A percentile compares a stretch with the other conserved stretches of the same genome.
Evolutionary conservation across 306 rosid genomes (phyloP).

Genomic region (Vigna mungo): DNA sequence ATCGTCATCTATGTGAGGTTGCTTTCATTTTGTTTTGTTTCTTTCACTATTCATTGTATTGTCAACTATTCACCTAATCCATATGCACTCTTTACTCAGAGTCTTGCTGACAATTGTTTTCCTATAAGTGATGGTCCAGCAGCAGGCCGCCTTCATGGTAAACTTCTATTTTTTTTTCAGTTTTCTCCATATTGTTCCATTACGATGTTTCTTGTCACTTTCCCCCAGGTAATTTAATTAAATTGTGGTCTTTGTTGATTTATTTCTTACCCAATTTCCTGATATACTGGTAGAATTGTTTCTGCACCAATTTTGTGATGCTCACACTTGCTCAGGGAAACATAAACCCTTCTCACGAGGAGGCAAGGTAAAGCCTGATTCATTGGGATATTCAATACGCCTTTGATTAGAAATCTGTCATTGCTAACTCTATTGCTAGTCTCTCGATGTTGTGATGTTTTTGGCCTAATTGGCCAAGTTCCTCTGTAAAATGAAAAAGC

Average conservation of each 20-base stretch:
- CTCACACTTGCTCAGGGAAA: conserved; percentile 87
- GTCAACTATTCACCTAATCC: conserved; percentile 35
- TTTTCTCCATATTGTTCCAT: conserved; percentile 6
- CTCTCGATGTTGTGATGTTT: conserved; percentile 33
- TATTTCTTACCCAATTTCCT: conserved; percentile 44
- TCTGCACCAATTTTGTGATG: conserved; percentile 92
- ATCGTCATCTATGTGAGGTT: conserved; percentile 93
- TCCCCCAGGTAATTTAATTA: neutral
- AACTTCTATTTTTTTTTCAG: conserved; percentile 28
- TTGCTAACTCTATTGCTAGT: conserved; percentile 29
- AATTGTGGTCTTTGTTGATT: conserved; percentile 17
- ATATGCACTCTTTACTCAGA: conserved; percentile 53
- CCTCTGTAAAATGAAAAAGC: neutral
- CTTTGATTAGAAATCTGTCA: conserved; percentile 14
- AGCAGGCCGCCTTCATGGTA: conserved; percentile 87
- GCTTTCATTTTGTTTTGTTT: conserved; percentile 44
- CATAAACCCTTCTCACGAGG: conserved; percentile 85
- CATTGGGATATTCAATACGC: conserved; percentile 13
- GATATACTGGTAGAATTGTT: conserved; percentile 69
- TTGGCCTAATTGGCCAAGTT: conserved; percentile 35
- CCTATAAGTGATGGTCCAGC: conserved; percentile 72
- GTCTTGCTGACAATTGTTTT: conserved; percentile 84
- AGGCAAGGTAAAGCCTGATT: conserved; percentile 69
- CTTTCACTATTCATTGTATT: conserved; percentile 22
- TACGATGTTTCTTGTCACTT: neutral